Evolutionary conservation across 352 stramenopile species (phyloP), one percentile per base, ranked within the genome.

Genomic region (Globisporangium barbulae): DNA sequence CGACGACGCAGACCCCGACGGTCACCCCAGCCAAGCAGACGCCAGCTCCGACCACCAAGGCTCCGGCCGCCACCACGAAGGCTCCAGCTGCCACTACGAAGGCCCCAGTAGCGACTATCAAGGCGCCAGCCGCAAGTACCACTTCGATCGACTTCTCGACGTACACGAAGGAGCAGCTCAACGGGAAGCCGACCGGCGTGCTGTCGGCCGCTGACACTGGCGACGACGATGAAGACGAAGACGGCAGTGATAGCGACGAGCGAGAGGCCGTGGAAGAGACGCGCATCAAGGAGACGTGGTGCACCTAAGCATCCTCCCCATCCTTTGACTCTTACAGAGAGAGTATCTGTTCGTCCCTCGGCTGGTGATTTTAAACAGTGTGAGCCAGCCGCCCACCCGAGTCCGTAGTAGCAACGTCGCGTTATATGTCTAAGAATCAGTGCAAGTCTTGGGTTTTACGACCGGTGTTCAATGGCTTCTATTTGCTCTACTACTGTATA

Each of bases 131-230:
- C 8, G 45, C 30, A 6, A 49, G 3, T 17, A 45, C 13, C 49
- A 39, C 5, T 0, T 31, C 31, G 35, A 35, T 58, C 53, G 35
- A 67, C 35, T 67, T 67, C 22, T 67, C 61, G 17, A 30, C 19
- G 3, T 67, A 61, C 53, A 66, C 50, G 5, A 39, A 37, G 28
- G 61, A 52, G 25, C 30, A 66, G 61, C 61, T 67, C 41, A 60
- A 55, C 3, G 61, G 44, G 25, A 39, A 37, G 9, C 7, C 25
- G 5, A 53, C 48, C 48, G 48, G 49, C 15, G 52, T 52, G 48
- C 28, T 56, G 7, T 44, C 52, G 35, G 28, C 39, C 2, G 22
- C 22, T 17, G 52, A 28, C 48, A 35, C 39, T 6, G 42, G 39
- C 5, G 41, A 55, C 22, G 48, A 60, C 17, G 25, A 37, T 2